Evolutionary conservation across 129 eudicot genomes (phyloP), one percentile per base, ranked within the genome.

Genomic region (Dittrichia graveolens): DNA sequence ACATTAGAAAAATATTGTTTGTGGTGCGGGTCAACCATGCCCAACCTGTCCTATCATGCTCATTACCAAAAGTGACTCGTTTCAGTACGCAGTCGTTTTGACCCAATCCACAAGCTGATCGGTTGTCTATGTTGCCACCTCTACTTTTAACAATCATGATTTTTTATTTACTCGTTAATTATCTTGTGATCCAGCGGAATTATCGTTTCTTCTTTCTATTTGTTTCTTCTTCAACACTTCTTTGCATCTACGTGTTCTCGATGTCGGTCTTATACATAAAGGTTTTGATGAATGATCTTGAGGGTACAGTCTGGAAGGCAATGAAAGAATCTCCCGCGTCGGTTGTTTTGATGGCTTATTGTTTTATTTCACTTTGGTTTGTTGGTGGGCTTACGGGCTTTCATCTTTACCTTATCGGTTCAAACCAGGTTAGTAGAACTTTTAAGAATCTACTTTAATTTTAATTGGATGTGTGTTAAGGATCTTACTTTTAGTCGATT

Each of bases 341-440:
- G 0, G 97, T 91, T 64, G 71, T 88, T 10, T 76, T 95, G 34
- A 95, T 95, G 99, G 80, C 76, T 14, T 95, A 88, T 76, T 95
- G 95, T 69, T 91, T 95, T 42, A 81, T 95, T 56, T 80, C 94
- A 43, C 83, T 95, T n/a, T 91, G 97, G 97, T 95, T 95, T 71
- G 97, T 94, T 35, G 99, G 99, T 58, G 97, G 99, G 3, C 99
- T 94, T 75, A 88, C 99, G 4, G 91, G 96, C 43, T 94, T 94
- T 81, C 99, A 94, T 80, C 82, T 90, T 58, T 94, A 88, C 74
- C 89, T 94, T 47, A 90, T 94, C 15, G 79, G 94, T 80, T 81
- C 96, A 53, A 94, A 94, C 84, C 99, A 94, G 99, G 99, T 94
- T 57, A 69, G 90, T 40, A 35, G 13, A 15, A 53, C 31, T 24